Evolutionary conservation across 2,329 filamentous ascomycete genomes (phyloP), one percentile per base, ranked within the genome.

Genomic region (Claviceps capensis): DNA sequence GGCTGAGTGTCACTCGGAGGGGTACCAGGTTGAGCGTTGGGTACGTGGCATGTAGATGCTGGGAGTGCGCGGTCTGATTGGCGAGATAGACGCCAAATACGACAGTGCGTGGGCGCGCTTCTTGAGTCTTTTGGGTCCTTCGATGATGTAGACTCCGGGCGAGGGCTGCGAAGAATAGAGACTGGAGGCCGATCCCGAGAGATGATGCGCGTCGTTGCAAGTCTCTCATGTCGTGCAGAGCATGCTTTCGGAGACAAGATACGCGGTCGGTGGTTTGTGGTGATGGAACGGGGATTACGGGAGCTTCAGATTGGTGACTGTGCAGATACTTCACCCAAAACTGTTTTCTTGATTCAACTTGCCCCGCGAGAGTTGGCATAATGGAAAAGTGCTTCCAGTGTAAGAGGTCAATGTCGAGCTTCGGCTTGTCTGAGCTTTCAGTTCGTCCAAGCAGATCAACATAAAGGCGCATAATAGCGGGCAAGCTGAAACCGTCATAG

Each of bases 11-110:
- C 1, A 93, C 75, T 11, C 74, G 73, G 0, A 96, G 67, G 0
- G 89, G 88, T 1, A 95, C 75, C 4, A 96, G 73, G 57, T 86
- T 90, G 19, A 96, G 73, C 0, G 87, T 93, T 0, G 90, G 89
- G 36, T 80, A 82, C 0, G 75, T 68, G 0, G 45, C 26, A 2
- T 58, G 57, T 0, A 70, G 62, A 2, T 77, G 69, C 1, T 81
- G 63, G 3, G 74, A 69, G 3, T 75, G 68, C 8, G 75, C 66
- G 0, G 76, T 74, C 49, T 88, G 78, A 63, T 94, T 95, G 43
- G 88, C 86, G 8, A 95, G 77, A 64, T 95, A 96, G 22, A 95
- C 67, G 2, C 89, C 90, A 49, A 95, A 75, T 0, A 88, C 68
- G 1, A 86, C 56, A n/a, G 51, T 47, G 2, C 46, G 44, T 44